Evolutionary conservation across 352 stramenopile genomes (phyloP).

Genomic region (Pythium phragmitis): DNA sequence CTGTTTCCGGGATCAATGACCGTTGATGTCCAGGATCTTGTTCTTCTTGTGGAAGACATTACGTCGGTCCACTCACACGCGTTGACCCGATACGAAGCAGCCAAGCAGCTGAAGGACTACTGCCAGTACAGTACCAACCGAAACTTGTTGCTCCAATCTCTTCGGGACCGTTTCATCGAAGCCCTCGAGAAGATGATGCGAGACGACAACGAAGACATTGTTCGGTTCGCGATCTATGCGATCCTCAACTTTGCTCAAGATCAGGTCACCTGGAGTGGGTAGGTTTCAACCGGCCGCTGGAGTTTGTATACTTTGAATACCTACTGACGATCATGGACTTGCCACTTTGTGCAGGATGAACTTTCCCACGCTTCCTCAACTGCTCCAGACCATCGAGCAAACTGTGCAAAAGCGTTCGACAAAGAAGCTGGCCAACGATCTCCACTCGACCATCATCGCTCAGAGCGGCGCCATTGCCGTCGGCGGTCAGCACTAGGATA

Average conservation of each 20-base stretch:
- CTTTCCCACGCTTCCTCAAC: constrained; percentile 58
- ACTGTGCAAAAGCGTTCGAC: constrained; percentile 67
- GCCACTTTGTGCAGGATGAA: constrained; percentile 37
- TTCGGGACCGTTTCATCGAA: constrained; percentile 50
- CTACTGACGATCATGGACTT: neutral
- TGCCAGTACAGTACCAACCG: constrained; percentile 59
- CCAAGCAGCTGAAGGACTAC: constrained; percentile 75
- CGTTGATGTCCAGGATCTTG: constrained; percentile 50
- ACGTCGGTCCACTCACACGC: constrained; percentile 41
- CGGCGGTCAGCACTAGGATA: constrained; percentile 26
- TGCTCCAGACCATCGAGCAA: constrained; percentile 50
- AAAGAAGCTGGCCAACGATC: constrained; percentile 64
- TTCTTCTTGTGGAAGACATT: constrained; percentile 61
- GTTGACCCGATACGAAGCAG: constrained; percentile 62
- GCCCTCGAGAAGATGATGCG: constrained; percentile 62
- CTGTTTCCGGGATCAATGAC: constrained; percentile 43
- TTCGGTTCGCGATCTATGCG: constrained; percentile 70
- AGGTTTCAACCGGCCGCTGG: neutral
- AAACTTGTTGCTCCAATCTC: constrained; percentile 33
- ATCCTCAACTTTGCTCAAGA: constrained; percentile 73
- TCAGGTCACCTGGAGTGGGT: constrained; percentile 31
- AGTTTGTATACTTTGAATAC: neutral
- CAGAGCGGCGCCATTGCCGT: constrained; percentile 32
- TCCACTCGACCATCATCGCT: constrained; percentile 59
- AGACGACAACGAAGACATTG: constrained; percentile 70